phyloP scores from a whole-genome alignment of 1,139 yeast genomes.

The Schizosaccharomyces versatilis region DNA sequence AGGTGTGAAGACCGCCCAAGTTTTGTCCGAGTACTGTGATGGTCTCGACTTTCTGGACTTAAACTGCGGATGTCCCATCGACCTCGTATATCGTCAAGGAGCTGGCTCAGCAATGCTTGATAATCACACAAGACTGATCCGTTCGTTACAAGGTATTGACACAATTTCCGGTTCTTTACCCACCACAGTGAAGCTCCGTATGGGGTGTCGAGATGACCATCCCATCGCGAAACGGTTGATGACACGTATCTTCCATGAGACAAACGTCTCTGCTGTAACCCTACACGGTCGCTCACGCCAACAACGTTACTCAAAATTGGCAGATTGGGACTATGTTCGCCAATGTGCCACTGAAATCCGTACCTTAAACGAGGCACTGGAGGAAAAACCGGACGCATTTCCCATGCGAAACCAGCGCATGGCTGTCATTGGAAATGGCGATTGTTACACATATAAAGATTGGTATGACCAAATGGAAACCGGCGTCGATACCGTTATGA shows the following conservation, averaged over 20 bases:
- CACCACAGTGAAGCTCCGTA: slow-evolving; percentile 72
- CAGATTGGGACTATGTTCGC: slow-evolving; percentile 78
- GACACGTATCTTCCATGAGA: slow-evolving; percentile 45
- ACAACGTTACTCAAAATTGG: slow-evolving; percentile 74
- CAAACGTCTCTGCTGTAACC: slow-evolving; percentile 76
- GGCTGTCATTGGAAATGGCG: slow-evolving; percentile 71
- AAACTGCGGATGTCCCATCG: slow-evolving; percentile 95
- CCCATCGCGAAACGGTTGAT: slow-evolving; percentile 68
- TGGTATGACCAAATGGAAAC: slow-evolving; percentile 60
- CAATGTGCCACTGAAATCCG: slow-evolving; percentile 18
- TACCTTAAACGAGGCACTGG: slow-evolving; percentile 22
- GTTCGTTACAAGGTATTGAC: slow-evolving; percentile 74
- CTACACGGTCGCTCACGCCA: slow-evolving; percentile 91
- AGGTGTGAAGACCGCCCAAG: slow-evolving; percentile 77
- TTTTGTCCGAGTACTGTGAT: slow-evolving; percentile 25
- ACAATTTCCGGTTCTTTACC: slow-evolving; percentile 77
- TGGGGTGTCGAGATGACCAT: slow-evolving; percentile 68
- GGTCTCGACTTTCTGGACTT: slow-evolving; percentile 59
- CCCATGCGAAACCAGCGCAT: slow-evolving; percentile 11
- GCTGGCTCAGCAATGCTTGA: slow-evolving; percentile 90
- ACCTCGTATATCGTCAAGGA: slow-evolving; percentile 45
- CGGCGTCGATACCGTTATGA: slow-evolving; percentile 84
- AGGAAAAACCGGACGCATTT: slow-evolving; percentile 26
- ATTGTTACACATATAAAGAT: slow-evolving; percentile 64
- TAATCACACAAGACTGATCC: slow-evolving; percentile 57